Evolutionary conservation across 768 basidiomycete genomes (phyloP).

Genomic region (Phaffia tasmanica): DNA sequence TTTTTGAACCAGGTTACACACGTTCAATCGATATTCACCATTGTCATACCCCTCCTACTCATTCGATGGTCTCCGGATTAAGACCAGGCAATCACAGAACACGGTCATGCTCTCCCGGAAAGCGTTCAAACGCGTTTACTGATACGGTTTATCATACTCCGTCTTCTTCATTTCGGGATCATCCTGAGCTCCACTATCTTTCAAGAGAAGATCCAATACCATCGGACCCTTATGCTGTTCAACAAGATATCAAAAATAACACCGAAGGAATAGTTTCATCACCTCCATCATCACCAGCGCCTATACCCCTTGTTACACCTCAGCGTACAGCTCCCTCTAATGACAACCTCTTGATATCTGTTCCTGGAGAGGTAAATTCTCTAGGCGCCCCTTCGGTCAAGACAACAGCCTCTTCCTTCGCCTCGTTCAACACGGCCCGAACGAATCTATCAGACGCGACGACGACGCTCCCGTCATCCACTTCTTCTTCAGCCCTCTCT

Average conservation of each 20-base stretch:
- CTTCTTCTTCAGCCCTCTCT: conserved; percentile 54
- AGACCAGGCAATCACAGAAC: conserved; percentile 9
- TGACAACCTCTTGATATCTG: neutral
- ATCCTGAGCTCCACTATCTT: conserved; percentile 41
- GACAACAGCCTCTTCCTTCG: conserved; percentile 32
- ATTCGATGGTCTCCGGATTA: neutral
- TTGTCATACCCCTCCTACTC: conserved; percentile 25
- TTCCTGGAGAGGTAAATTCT: conserved; percentile 4
- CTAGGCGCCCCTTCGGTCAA: conserved; percentile 32
- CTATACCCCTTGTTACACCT: neutral
- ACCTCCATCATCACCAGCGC: conserved; percentile 8
- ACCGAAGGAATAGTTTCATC: conserved; percentile 2
- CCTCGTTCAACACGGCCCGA: conserved; percentile 29
- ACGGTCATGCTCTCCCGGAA: conserved; percentile 41
- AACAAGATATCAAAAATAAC: neutral
- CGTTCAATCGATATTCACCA: conserved; percentile 6
- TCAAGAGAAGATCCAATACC: conserved; percentile 47
- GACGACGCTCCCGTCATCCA: conserved; percentile 45
- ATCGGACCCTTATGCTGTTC: conserved; percentile 12
- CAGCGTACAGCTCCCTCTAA: neutral
- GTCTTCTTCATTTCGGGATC: conserved; percentile 61
- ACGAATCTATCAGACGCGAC: conserved; percentile 34
- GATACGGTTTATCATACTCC: conserved; percentile 65
- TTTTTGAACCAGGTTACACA: neutral
- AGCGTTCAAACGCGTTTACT: conserved; percentile 51